phyloP scores from a whole-genome alignment of 1,284 basidiomycete species.

The Neolentinus lepideus region DNA sequence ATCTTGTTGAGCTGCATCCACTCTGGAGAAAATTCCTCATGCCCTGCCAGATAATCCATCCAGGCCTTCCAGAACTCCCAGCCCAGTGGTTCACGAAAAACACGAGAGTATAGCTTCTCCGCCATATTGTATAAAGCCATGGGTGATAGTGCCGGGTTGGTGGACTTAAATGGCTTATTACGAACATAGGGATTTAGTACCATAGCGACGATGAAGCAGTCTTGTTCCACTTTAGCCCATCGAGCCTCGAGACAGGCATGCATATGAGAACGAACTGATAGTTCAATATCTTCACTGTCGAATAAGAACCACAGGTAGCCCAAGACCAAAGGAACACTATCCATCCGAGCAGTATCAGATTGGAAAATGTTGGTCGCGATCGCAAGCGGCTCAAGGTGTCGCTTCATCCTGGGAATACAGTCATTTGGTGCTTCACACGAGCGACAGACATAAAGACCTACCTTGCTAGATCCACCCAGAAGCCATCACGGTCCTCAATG shows the following conservation, averaged over 20 bases:
- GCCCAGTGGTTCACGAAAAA: not conserved
- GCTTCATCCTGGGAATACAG: constrained; percentile 16
- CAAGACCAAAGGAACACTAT: constrained; percentile 30
- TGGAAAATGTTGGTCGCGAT: constrained; percentile 32
- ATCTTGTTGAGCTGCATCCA: not conserved
- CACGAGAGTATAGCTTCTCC: not conserved
- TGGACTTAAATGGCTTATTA: constrained; percentile 8
- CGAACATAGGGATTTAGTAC: constrained; percentile 30
- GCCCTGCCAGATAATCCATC: not conserved
- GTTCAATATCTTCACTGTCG: constrained; percentile 11
- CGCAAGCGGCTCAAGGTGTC: constrained; percentile 31
- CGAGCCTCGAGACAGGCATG: constrained; percentile 27
- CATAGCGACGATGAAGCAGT: constrained; percentile 31
- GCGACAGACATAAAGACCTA: not conserved
- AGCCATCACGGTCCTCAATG: constrained; percentile 13
- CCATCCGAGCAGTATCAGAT: constrained; percentile 23
- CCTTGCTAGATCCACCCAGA: constrained; percentile 16
- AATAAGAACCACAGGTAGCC: constrained; percentile 20
- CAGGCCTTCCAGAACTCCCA: not conserved
- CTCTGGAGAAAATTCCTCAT: not conserved
- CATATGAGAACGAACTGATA: constrained; percentile 15
- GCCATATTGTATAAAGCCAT: not conserved
- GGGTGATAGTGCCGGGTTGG: not conserved
- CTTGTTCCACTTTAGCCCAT: constrained; percentile 35
- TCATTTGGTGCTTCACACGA: not conserved